A percentile compares a stretch with the other conserved stretches of the same genome.
Conservation (phyloP, 1,284 basidiomycete species). For the Porogramme epimiltina region DNA sequence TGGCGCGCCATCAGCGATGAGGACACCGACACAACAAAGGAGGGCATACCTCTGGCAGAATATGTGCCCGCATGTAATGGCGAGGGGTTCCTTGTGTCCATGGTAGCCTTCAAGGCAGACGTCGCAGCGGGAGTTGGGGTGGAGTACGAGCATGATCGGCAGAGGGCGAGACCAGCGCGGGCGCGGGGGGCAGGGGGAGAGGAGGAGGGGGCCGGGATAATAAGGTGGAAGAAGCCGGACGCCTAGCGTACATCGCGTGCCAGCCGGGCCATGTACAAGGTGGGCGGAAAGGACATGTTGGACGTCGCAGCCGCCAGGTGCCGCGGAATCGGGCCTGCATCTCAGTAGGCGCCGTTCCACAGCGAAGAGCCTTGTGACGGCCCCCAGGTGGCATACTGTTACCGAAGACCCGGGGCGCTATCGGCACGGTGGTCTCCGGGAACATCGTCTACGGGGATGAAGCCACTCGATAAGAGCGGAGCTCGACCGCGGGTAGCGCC, state of each 20-base stretch:
- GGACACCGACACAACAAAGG: conserved; percentile 7
- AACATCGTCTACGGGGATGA: conserved; percentile 14
- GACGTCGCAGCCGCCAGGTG: conserved; percentile 27
- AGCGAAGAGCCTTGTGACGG: conserved; percentile 22
- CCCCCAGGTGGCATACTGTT: conserved; percentile 22
- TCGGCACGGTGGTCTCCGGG: conserved; percentile 21
- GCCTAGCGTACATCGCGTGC: conserved; percentile 36
- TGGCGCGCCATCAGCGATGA: background rate
- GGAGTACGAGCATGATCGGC: conserved; percentile 45
- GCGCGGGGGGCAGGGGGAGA: conserved; percentile 25
- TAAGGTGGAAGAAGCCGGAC: conserved; percentile 32
- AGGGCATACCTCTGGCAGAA: conserved; percentile 37
- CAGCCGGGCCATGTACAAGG: conserved; percentile 29
- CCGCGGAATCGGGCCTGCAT: conserved; percentile 31
- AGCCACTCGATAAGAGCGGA: conserved; percentile 24
- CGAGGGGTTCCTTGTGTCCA: conserved; percentile 38
- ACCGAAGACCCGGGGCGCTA: conserved; percentile 24
- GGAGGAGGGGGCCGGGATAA: conserved; percentile 24
- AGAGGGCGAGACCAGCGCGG: conserved; percentile 27
- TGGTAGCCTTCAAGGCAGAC: conserved; percentile 48
- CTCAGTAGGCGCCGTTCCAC: conserved; percentile 22
- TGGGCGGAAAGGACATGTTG: conserved; percentile 28
- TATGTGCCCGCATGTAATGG: conserved; percentile 47
- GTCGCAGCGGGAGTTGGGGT: conserved; percentile 47
- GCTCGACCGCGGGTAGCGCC: conserved; percentile 8